A percentile compares a stretch with the other conserved stretches of the same genome.
Conservation (phyloP, 129 eudicot species). For the Ambrosia trifida region DNA sequence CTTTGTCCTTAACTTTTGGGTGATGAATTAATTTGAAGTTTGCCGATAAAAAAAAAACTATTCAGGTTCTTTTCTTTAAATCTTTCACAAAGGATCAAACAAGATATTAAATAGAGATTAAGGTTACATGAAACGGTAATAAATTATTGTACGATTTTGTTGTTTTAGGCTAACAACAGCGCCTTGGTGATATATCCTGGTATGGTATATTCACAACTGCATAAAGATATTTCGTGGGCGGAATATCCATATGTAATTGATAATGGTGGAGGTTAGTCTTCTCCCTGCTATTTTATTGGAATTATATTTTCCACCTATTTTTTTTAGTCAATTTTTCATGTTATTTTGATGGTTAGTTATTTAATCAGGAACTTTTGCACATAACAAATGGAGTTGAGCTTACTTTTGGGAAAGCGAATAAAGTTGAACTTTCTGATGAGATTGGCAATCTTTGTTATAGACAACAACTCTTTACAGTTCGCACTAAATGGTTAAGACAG, state of each 20-base stretch:
- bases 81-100: neutral
- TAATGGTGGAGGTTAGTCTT: slow-evolving; percentile 66
- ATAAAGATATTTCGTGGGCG: slow-evolving; percentile 73
- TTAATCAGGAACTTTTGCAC: too few species aligned
- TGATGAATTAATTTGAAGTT: too few species aligned
- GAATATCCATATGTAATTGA: slow-evolving; percentile 65
- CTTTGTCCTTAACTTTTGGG: too few species aligned
- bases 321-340: too few species aligned
- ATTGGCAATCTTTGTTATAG: too few species aligned
- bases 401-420: too few species aligned
- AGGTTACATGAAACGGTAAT: neutral
- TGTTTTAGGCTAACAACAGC: slow-evolving; percentile 52
- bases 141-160: slow-evolving; percentile 12
- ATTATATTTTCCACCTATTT: neutral
- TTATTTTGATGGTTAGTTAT: too few species aligned
- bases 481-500: too few species aligned
- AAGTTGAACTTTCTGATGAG: too few species aligned
- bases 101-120: neutral
- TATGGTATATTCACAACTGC: slow-evolving; percentile 64
- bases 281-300: neutral
- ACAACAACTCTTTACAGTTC: too few species aligned
- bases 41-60: slow-evolving; percentile 65
- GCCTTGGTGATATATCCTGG: slow-evolving; percentile 71
- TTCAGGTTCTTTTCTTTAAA: slow-evolving; percentile 50
- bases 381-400: too few species aligned